Evolutionary conservation across 306 rosid genomes (phyloP).

Genomic region (Corylus avellana): DNA sequence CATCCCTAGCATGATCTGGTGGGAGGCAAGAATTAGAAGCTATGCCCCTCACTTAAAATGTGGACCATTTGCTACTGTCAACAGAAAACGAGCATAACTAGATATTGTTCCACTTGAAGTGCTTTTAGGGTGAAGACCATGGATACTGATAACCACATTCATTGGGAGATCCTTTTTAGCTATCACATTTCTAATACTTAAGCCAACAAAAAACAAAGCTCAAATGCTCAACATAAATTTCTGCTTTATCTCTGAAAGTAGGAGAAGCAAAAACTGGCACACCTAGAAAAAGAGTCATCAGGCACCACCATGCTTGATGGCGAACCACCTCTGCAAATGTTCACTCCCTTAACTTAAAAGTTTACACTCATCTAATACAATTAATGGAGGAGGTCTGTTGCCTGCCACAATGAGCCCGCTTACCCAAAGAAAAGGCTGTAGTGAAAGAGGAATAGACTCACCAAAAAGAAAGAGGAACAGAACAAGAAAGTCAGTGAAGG

Average conservation of each 20-base stretch:
- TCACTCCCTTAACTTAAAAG: background rate
- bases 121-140: conserved; percentile 3
- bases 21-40: background rate
- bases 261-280: background rate
- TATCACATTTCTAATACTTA: conserved; percentile 1
- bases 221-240: background rate
- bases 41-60: background rate
- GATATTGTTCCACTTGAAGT: background rate
- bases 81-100: background rate
- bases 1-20: background rate
- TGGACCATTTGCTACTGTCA: background rate
- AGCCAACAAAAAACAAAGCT: background rate
- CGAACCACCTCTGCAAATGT: background rate
- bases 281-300: background rate
- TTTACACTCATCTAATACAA: background rate
- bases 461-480: background rate
- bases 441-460: background rate
- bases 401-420: background rate
- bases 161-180: background rate
- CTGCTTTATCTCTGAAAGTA: background rate
- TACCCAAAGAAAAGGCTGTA: background rate
- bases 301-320: background rate
- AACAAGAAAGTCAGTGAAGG: background rate
- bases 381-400: background rate
- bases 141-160: background rate